Percentiles rank a stretch among this genome's conserved stretches.
Conservation (phyloP, 2,329 filamentous ascomycete species). For the Thielaviopsis musarum region DNA sequence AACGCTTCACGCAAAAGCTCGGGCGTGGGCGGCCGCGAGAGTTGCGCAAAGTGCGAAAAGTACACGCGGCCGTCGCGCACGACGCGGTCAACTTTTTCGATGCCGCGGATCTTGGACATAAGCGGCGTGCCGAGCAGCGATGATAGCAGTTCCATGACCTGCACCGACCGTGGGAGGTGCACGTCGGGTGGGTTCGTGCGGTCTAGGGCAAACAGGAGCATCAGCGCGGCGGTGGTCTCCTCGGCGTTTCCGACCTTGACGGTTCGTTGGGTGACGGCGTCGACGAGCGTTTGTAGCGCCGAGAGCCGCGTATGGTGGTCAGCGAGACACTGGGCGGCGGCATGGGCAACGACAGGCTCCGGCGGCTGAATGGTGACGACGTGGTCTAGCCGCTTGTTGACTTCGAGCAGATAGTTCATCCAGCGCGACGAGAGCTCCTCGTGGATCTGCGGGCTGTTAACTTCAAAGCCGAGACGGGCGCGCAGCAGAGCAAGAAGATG, state of each 20-base stretch:
- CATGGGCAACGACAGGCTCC: conserved; percentile 8
- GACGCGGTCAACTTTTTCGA: background rate
- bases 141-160: background rate
- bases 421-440: conserved; percentile 6
- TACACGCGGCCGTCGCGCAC: conserved; percentile 1
- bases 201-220: conserved; percentile 5
- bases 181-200: background rate
- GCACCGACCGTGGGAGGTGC: conserved; percentile 2
- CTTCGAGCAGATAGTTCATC: conserved; percentile 8
- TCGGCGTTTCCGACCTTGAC: conserved; percentile 2
- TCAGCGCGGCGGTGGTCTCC: conserved; percentile 5
- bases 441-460: background rate
- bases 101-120: background rate
- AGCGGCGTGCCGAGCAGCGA: background rate
- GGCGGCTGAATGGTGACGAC: conserved; percentile 8
- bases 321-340: conserved; percentile 5
- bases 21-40: background rate
- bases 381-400: conserved; percentile 3
- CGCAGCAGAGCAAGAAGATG: conserved; percentile 7
- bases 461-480: background rate
- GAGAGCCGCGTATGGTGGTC: conserved; percentile 1
- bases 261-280: background rate
- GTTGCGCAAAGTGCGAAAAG: conserved; percentile 7
- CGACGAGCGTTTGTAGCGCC: conserved; percentile 3
- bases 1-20: conserved; percentile 4